phyloP scores from a whole-genome alignment of 176 grass and related monocot genomes.

The Olyra latifolia region DNA sequence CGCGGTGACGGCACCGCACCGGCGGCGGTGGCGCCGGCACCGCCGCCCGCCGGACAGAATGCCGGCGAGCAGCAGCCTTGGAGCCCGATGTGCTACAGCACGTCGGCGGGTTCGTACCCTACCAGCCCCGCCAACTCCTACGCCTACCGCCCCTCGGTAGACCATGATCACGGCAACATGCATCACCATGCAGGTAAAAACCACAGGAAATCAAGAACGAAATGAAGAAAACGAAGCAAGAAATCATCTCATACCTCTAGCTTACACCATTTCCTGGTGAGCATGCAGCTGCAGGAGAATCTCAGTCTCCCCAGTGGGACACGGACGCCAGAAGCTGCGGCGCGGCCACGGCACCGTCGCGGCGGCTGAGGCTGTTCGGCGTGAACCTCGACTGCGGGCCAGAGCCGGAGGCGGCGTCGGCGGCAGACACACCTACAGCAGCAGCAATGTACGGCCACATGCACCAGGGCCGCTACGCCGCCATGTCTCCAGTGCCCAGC shows the following conservation, averaged over 20 bases:
- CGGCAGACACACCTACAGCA: slow-evolving; percentile 11
- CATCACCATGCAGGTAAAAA: slow-evolving; percentile 53
- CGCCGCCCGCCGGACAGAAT: slow-evolving; percentile 16
- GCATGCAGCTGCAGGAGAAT: slow-evolving; percentile 35
- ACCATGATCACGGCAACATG: slow-evolving; percentile 46
- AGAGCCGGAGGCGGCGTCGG: slow-evolving; percentile 48
- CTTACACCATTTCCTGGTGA: slow-evolving; percentile 28
- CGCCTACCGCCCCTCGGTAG: slow-evolving; percentile 33
- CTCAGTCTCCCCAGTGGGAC: slow-evolving; percentile 5
- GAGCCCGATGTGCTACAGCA: slow-evolving; percentile 70
- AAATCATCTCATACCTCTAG: slow-evolving; percentile 25
- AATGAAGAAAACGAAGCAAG: background rate
- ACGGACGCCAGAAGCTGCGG: slow-evolving; percentile 36
- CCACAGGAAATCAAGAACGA: background rate
- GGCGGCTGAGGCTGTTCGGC: slow-evolving; percentile 74
- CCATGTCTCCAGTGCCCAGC: slow-evolving; percentile 40
- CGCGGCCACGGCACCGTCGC: slow-evolving; percentile 39
- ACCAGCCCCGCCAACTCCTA: slow-evolving; percentile 55
- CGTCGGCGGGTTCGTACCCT: slow-evolving; percentile 49
- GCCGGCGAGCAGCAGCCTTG: slow-evolving; percentile 54
- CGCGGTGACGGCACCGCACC: slow-evolving; percentile 19
- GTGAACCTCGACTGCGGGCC: slow-evolving; percentile 86
- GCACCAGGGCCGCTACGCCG: slow-evolving; percentile 43
- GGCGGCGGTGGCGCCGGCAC: background rate
- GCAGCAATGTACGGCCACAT: slow-evolving; percentile 40